phyloP scores from a whole-genome alignment of 2,329 filamentous ascomycete species.

The Cytospora schulzeri region DNA sequence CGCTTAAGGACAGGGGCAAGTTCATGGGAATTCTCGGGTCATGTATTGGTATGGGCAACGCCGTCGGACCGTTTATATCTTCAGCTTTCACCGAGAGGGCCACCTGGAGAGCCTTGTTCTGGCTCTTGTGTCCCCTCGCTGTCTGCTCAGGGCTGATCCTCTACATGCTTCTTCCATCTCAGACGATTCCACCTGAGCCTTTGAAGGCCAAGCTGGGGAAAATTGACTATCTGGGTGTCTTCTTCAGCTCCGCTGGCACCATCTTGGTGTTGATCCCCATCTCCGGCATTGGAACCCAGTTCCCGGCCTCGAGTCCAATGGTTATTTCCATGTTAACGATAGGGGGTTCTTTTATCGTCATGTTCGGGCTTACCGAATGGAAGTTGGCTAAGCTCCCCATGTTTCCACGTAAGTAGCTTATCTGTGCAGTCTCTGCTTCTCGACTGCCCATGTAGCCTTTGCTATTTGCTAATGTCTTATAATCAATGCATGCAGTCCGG shows the following conservation, averaged over 20 bases:
- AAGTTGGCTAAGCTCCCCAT: constrained; percentile 58
- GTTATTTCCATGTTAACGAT: constrained; percentile 58
- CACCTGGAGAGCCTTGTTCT: constrained; percentile 51
- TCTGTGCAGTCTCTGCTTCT: not conserved
- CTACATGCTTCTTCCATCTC: constrained; percentile 53
- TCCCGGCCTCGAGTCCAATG: constrained; percentile 56
- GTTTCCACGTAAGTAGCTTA: constrained; percentile 49
- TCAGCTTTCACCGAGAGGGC: constrained; percentile 41
- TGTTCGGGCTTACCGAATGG: constrained; percentile 58
- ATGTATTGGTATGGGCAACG: constrained; percentile 45
- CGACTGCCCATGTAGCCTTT: not conserved
- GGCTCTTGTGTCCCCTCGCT: constrained; percentile 51
- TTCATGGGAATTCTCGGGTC: constrained; percentile 49
- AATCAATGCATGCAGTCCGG: constrained; percentile 40
- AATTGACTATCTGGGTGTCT: constrained; percentile 61
- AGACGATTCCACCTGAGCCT: constrained; percentile 40
- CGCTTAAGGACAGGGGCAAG: constrained; percentile 60
- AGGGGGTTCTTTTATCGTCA: constrained; percentile 36
- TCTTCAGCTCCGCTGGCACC: constrained; percentile 57
- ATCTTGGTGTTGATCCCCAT: constrained; percentile 65
- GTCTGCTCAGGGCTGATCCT: constrained; percentile 45
- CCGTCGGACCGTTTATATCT: constrained; percentile 47
- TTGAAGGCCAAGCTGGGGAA: constrained; percentile 53
- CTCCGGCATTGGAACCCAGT: constrained; percentile 58
- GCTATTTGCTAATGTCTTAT: not conserved